Base-by-base conservation (phyloP, 1,284 basidiomycete genomes). In the Cerioporus squamosus region DNA sequence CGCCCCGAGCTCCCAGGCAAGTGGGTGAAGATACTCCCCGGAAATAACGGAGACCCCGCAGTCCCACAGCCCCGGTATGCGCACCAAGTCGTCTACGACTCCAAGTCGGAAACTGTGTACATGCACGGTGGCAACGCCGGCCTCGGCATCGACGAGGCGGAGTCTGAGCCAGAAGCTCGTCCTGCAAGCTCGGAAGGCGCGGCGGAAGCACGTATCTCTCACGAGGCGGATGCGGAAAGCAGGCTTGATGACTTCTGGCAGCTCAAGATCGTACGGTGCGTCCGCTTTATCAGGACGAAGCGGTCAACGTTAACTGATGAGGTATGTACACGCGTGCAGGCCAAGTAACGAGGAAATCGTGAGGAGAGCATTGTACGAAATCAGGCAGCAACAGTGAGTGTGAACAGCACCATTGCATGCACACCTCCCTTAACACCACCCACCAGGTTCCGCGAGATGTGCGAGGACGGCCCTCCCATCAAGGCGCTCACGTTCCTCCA, bases 191-290 rank as follows among this genome's bases (percentile, higher is more conserved):
- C 55, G 5, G 49, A 9, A 18, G 45, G 22, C 5, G 40, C 20
- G 18, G 23, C 22, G 9, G 50, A 20, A 12, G 22, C 40, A 22
- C 29, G 40, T 12, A 15, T 38, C 3, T 23, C 45, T 10, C 33
- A n/a, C 18, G 50, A 53, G 15, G 43, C 22, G 46, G 82, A 61
- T 12, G 31, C 53, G 47, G 82, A 85, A 58, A 77, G 72, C 55
- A 77, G 88, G 57, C 65, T 91, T 68, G 86, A 88, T 66, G 90
- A 92, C 70, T 85, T 93, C 64, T 93, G 89, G 91, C 79, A 76
- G 67, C 88, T 91, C 85, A 78, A 75, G 49, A 72, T 92, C 44
- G 71, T 80, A 56, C 80, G 90, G 90, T 90, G 61, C 31, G 80
- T 65, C 10, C 31, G 50, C 4, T 12, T 10, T 4, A 12, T 36